These are phyloP conservation scores for Lathyrus oleraceus DNA, from an alignment of 306 rosid genomes.

Conservation along the genomic window DNA sequence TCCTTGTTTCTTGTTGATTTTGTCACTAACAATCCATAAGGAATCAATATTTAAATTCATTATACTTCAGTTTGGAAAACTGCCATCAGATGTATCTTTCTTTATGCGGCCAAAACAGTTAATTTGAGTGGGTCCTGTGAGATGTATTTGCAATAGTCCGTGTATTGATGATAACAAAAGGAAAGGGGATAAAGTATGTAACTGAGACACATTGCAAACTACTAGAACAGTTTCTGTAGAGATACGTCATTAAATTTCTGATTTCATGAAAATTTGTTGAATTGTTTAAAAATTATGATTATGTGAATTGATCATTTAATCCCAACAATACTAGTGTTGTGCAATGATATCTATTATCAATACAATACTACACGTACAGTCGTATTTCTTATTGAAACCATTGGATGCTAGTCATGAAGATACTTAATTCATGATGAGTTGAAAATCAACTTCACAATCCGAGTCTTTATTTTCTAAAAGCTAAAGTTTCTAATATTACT, in stretches of 20 bases:
- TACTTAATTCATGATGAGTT: not conserved
- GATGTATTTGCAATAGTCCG: not conserved
- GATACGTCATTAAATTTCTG: slow-evolving; percentile 1
- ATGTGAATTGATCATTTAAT: not conserved
- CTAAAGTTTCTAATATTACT: not conserved
- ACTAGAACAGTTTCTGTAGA: not conserved
- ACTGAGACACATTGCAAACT: slow-evolving; percentile 15
- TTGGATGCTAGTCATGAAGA: not conserved
- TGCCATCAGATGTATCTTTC: not conserved
- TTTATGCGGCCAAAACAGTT: slow-evolving; percentile 26
- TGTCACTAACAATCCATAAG: not conserved
- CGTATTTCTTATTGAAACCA: not conserved
- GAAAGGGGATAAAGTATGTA: not conserved
- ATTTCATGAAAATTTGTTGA: slow-evolving; percentile 10
- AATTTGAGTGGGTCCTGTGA: slow-evolving; percentile 27
- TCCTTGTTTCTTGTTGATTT: slow-evolving; percentile 20
- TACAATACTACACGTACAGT: not conserved
- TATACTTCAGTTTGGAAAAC: slow-evolving; percentile 13
- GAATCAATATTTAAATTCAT: slow-evolving; percentile 20
- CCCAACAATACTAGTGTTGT: slow-evolving; percentile 20
- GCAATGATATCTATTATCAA: not conserved
- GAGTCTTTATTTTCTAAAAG: not conserved
- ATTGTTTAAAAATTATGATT: slow-evolving; percentile 2
- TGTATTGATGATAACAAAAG: slow-evolving; percentile 22
- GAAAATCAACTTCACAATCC: not conserved